Evolutionary conservation across 768 basidiomycete species (phyloP).

Genomic region (Mycena crocata): DNA sequence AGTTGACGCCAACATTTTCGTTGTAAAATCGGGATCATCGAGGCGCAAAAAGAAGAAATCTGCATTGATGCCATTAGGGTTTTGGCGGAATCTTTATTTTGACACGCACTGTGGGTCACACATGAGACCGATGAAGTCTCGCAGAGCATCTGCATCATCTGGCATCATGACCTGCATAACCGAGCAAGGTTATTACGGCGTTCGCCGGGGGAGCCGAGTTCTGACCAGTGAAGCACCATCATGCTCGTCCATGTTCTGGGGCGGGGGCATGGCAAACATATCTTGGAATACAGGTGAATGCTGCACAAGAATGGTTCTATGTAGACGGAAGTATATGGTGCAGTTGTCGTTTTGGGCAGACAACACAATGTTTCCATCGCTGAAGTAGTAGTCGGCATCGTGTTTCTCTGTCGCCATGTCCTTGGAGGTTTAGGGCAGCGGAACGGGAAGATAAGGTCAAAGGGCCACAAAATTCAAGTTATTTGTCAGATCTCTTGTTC

Average conservation of each 20-base stretch:
- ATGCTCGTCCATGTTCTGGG: not conserved
- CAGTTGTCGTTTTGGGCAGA: not conserved
- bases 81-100: not conserved
- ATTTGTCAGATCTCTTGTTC: too few relatives aligned
- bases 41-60: not conserved
- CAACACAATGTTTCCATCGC: slow-evolving; percentile 17
- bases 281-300: slow-evolving; percentile 9
- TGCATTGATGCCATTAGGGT: not conserved
- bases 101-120: slow-evolving; percentile 9
- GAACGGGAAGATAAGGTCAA: too few relatives aligned
- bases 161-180: too few relatives aligned
- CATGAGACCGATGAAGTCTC: not conserved
- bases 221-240: slow-evolving; percentile 8
- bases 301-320: not conserved
- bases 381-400: not conserved
- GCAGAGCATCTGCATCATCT: not conserved
- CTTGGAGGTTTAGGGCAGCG: too few relatives aligned
- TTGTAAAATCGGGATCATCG: not conserved
- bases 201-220: too few relatives aligned
- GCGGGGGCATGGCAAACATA: slow-evolving; percentile 2
- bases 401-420: too few relatives aligned
- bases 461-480: too few relatives aligned
- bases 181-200: too few relatives aligned
- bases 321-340: slow-evolving; percentile 10
- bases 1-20: not conserved